Evolutionary conservation across 225 moss, liverwort and hornwort species (phyloP).

Genomic region (Straminergon stramineum): DNA sequence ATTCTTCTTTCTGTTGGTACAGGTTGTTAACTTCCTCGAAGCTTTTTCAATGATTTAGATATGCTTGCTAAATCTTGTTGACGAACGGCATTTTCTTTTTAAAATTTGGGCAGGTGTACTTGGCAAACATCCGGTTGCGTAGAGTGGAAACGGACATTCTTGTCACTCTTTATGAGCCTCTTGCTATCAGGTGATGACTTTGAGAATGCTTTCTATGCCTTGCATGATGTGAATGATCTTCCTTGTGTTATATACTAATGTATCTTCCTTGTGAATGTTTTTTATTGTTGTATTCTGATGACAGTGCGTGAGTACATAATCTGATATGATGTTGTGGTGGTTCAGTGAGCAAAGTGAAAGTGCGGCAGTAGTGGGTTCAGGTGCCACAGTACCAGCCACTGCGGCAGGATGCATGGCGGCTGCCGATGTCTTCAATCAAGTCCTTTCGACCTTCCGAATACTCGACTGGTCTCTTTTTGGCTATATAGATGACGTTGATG

Average conservation of each 20-base stretch:
- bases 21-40: too few species aligned
- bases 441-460: constrained; percentile 42
- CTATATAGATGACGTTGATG: constrained; percentile 4
- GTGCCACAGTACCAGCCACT: constrained; percentile 21
- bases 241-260: background rate
- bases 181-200: constrained; percentile 47
- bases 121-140: constrained; percentile 69
- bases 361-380: constrained; percentile 33
- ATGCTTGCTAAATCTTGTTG: too few species aligned
- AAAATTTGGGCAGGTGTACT: constrained; percentile 40
- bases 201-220: background rate
- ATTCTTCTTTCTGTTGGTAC: too few species aligned
- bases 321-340: background rate
- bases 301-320: background rate
- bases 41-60: too few species aligned
- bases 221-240: background rate
- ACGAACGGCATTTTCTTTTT: background rate
- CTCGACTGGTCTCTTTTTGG: constrained; percentile 62
- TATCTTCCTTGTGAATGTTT: background rate
- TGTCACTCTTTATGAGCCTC: constrained; percentile 69
- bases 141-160: constrained; percentile 75
- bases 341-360: constrained; percentile 52
- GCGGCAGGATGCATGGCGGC: constrained; percentile 27
- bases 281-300: background rate
- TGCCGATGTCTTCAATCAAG: constrained; percentile 35